These are phyloP conservation scores for Rhynchosporium graminicola DNA, from an alignment of 2,329 filamentous ascomycete genomes.

Conservation along the genomic window DNA sequence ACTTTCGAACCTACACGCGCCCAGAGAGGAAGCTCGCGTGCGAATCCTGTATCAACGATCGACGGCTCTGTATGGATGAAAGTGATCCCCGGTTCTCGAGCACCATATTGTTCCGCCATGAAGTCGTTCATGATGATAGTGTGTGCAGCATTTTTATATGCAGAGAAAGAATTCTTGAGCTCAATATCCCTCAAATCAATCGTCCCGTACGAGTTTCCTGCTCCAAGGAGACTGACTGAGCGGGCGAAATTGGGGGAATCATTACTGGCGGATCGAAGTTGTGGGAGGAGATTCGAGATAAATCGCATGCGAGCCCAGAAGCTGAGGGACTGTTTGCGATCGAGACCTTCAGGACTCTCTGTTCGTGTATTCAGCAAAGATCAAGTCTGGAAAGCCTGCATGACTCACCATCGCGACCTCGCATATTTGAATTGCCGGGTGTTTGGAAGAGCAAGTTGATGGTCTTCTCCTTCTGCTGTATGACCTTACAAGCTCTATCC, in stretches of 20 bases:
- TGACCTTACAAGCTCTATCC: conserved; percentile 51
- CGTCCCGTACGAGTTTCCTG: conserved; percentile 50
- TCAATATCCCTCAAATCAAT: conserved; percentile 49
- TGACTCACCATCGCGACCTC: conserved; percentile 32
- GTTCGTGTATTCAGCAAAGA: background rate
- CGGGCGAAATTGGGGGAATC: conserved; percentile 50
- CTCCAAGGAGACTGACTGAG: conserved; percentile 56
- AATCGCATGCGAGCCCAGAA: conserved; percentile 62
- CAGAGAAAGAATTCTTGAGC: conserved; percentile 32
- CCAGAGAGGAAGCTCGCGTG: conserved; percentile 38
- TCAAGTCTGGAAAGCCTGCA: too few species aligned
- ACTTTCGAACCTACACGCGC: conserved; percentile 24
- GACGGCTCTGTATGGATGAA: conserved; percentile 54
- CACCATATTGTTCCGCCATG: conserved; percentile 52
- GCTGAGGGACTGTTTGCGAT: conserved; percentile 37
- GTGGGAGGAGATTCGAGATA: conserved; percentile 57
- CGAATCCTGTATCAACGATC: conserved; percentile 48
- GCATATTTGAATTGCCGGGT: conserved; percentile 47
- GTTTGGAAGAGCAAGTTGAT: conserved; percentile 59
- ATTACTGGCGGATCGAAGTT: conserved; percentile 42
- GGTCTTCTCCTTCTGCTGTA: conserved; percentile 50
- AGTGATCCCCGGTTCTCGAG: conserved; percentile 46
- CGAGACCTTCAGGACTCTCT: conserved; percentile 37
- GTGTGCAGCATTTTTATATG: conserved; percentile 30
- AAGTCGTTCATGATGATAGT: conserved; percentile 46